These are phyloP conservation scores for Talaromyces sp. DNA, from an alignment of 2,329 filamentous ascomycete genomes.

Conservation along the genomic window DNA sequence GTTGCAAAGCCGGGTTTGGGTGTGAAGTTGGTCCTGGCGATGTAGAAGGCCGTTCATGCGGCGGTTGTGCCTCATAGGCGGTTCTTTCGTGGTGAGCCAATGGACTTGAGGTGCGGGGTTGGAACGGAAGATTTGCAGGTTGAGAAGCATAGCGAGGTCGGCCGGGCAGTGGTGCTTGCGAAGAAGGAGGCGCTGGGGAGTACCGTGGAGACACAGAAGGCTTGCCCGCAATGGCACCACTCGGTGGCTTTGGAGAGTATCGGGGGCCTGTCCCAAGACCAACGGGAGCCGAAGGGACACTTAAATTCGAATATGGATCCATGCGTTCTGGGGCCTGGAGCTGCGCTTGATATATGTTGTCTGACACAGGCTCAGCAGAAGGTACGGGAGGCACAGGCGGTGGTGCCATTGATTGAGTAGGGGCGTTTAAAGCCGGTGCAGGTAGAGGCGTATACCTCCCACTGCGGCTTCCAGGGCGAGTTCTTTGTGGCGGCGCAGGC, in stretches of 20 bases:
- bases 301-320: slow-evolving; percentile 25
- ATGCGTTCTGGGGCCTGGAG: slow-evolving; percentile 27
- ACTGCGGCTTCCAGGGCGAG: slow-evolving; percentile 47
- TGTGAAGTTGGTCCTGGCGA: slow-evolving; percentile 13
- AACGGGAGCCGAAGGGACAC: slow-evolving; percentile 23
- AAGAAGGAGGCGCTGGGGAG: slow-evolving; percentile 40
- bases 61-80: slow-evolving; percentile 24
- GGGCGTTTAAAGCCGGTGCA: slow-evolving; percentile 17
- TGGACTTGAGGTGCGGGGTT: slow-evolving; percentile 60
- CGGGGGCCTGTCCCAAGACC: slow-evolving; percentile 28
- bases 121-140: slow-evolving; percentile 45
- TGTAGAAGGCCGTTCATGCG: slow-evolving; percentile 20
- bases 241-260: slow-evolving; percentile 37
- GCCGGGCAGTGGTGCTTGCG: slow-evolving; percentile 16
- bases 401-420: slow-evolving; percentile 16
- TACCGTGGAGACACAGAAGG: slow-evolving; percentile 36
- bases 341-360: slow-evolving; percentile 15
- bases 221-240: slow-evolving; percentile 25
- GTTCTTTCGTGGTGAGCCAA: slow-evolving; percentile 47
- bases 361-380: slow-evolving; percentile 2
- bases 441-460: slow-evolving; percentile 37
- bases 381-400: slow-evolving; percentile 17
- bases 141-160: slow-evolving; percentile 37
- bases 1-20: not conserved
- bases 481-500: slow-evolving; percentile 52